Evolutionary conservation across 1,139 yeast genomes (phyloP).

Genomic region (Candida sp.): DNA sequence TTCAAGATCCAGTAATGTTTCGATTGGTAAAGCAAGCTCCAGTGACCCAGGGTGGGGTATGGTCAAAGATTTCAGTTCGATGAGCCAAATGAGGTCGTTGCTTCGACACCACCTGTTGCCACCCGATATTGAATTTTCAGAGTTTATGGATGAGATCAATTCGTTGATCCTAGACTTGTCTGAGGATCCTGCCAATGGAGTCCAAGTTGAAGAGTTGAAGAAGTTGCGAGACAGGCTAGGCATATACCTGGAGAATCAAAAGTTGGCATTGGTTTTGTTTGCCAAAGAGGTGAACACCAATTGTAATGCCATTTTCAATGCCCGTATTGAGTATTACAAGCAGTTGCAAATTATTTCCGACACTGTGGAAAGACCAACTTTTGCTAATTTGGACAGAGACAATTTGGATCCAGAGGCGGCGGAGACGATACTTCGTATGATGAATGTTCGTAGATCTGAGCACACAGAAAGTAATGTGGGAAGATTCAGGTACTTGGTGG

Average conservation of each 20-base stretch:
- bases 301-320: constrained; percentile 72
- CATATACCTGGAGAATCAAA: constrained; percentile 45
- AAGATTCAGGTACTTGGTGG: constrained; percentile 64
- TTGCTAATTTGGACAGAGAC: constrained; percentile 21
- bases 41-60: not conserved
- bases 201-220: constrained; percentile 25
- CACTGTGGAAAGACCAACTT: constrained; percentile 51
- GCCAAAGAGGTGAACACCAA: constrained; percentile 54
- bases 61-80: not conserved
- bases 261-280: constrained; percentile 36
- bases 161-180: constrained; percentile 10
- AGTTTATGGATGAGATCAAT: not conserved
- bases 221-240: constrained; percentile 27
- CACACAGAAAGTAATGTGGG: constrained; percentile 47
- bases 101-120: not conserved
- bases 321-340: constrained; percentile 78
- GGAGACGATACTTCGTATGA: not conserved
- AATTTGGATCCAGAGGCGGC: constrained; percentile 14
- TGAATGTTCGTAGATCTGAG: not conserved
- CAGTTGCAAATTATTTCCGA: constrained; percentile 89
- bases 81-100: not conserved
- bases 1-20: constrained; percentile 52
- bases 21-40: constrained; percentile 3
- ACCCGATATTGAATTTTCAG: not conserved
- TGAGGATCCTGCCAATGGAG: not conserved